phyloP scores from a whole-genome alignment of 108 stramenopile genomes.

The Fragilariopsis cylindrus region DNA sequence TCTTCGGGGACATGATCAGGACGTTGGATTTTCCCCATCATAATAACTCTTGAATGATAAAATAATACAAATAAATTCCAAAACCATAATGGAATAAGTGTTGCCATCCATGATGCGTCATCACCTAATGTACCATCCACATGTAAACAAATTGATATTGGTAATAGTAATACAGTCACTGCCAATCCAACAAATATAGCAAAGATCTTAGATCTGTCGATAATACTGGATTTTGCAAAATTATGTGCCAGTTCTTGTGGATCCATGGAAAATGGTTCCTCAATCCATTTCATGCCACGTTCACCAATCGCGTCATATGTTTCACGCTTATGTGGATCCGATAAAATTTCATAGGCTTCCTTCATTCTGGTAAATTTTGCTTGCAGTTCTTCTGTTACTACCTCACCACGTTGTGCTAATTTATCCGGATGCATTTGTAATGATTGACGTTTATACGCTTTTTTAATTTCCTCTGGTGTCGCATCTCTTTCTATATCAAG shows the following conservation, averaged over 20 bases:
- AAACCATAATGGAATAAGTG: conserved; percentile 80
- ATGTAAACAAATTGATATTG: conserved; percentile 77
- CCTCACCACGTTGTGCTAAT: conserved; percentile 85
- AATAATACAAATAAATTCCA: conserved; percentile 76
- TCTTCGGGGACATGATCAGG: conserved; percentile 83
- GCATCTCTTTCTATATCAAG: conserved; percentile 69
- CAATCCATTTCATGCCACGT: conserved; percentile 85
- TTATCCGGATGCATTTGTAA: conserved; percentile 98
- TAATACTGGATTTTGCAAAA: conserved; percentile 69
- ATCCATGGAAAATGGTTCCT: conserved; percentile 84
- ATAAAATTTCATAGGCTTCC: conserved; percentile 88
- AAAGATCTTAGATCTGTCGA: conserved; percentile 86
- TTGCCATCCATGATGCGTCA: conserved; percentile 62
- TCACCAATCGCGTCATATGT: conserved; percentile 92
- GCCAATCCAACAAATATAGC: conserved; percentile 78
- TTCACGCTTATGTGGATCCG: conserved; percentile 82
- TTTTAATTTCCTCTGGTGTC: conserved; percentile 84
- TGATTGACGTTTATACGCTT: conserved; percentile 89
- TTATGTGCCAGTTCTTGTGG: conserved; percentile 89
- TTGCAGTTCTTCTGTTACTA: conserved; percentile 73
- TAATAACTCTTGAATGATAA: conserved; percentile 72
- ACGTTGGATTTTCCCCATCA: conserved; percentile 78
- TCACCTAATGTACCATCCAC: conserved; percentile 63
- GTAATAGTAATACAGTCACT: conserved; percentile 60
- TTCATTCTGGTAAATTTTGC: conserved; percentile 91